Percentiles rank a stretch among this genome's conserved stretches.
Evolutionary conservation across 2,329 filamentous ascomycete genomes (phyloP).

Genomic region (Xylaria sp.): DNA sequence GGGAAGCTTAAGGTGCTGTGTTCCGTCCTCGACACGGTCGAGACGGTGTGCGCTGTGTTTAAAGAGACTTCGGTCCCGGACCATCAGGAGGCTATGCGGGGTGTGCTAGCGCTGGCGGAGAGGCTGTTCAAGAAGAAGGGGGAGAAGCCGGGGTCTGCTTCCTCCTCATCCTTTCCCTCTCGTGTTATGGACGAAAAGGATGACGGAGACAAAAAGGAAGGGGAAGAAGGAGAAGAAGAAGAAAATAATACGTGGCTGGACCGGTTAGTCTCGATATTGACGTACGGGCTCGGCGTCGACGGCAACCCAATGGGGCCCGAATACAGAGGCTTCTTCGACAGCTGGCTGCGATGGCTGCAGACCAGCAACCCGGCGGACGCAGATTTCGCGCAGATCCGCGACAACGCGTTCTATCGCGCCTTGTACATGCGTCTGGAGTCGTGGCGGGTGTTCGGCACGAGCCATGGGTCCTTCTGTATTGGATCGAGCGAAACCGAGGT

Average conservation of each 20-base stretch:
- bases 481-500: not conserved
- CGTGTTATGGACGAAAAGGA: not conserved
- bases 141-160: not conserved
- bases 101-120: not conserved
- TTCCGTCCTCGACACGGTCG: not conserved
- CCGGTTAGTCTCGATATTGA: not conserved
- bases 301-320: not conserved
- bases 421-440: not conserved
- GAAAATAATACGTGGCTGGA: not conserved
- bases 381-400: not conserved
- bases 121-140: not conserved
- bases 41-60: not conserved
- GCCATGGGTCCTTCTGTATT: not conserved
- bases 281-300: not conserved
- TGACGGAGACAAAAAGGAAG: not conserved
- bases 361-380: not conserved
- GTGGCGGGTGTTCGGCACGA: constrained; percentile 3
- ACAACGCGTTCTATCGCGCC: not conserved
- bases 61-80: not conserved
- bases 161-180: not conserved
- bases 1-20: not conserved
- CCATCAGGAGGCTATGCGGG: not conserved
- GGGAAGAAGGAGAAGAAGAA: no score
- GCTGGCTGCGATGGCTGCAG: not conserved
- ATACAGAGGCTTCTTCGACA: not conserved